Conservation (phyloP, 192 early-diverging fungal genomes). For the Podochytrium sp. region DNA sequence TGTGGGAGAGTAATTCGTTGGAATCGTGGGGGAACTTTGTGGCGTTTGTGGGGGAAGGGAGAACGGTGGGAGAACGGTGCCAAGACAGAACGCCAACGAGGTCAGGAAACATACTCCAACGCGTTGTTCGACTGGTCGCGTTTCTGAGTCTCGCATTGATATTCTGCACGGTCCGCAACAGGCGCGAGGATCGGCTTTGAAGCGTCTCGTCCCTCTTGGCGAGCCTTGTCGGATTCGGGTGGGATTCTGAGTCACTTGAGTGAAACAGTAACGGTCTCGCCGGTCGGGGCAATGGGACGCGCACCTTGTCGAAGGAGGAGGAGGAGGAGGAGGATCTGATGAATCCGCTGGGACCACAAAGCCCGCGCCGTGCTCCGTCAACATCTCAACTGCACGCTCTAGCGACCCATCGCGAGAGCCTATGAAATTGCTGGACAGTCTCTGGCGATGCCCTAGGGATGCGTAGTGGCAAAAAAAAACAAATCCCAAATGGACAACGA, state of each 20-base stretch:
- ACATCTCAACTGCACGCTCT: slow-evolving; percentile 80
- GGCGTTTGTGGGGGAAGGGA: slow-evolving; percentile 53
- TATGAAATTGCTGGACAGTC: slow-evolving; percentile 70
- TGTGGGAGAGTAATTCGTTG: slow-evolving; percentile 77
- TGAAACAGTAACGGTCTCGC: neutral
- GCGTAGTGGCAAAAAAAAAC: slow-evolving; percentile 56
- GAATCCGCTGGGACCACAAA: too few species aligned
- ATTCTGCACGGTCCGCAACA: slow-evolving; percentile 70
- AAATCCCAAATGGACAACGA: neutral
- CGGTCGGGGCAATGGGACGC: neutral
- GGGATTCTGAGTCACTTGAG: slow-evolving; percentile 37
- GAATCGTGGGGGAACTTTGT: slow-evolving; percentile 78
- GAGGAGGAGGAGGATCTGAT: neutral
- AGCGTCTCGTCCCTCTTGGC: slow-evolving; percentile 67
- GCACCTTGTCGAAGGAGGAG: slow-evolving; percentile 24
- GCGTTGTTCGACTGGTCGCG: slow-evolving; percentile 91
- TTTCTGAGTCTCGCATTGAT: slow-evolving; percentile 87
- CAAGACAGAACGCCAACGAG: slow-evolving; percentile 86
- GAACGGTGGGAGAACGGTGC: neutral
- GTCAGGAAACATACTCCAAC: slow-evolving; percentile 71
- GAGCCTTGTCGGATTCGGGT: slow-evolving; percentile 72
- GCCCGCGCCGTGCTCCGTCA: slow-evolving; percentile 77
- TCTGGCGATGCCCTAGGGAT: slow-evolving; percentile 73
- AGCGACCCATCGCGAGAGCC: slow-evolving; percentile 75
- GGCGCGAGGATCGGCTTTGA: slow-evolving; percentile 78